Percentiles rank a stretch among this genome's conserved stretches.
Evolutionary conservation across 495 filamentous ascomycete species (phyloP).

Genomic region (Penicillium bialowiezense): DNA sequence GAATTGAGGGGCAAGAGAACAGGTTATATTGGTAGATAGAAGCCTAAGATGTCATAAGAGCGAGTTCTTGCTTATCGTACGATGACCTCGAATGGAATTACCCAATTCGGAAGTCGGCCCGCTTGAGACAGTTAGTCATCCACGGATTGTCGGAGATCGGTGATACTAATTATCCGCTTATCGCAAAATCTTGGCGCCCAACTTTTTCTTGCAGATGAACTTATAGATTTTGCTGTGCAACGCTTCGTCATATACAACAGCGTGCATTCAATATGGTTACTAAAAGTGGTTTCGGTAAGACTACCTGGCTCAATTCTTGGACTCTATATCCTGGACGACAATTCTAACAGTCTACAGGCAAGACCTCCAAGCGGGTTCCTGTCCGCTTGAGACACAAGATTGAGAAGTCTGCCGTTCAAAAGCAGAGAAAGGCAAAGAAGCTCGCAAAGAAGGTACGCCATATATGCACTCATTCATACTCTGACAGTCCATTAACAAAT

Average conservation of each 20-base stretch:
- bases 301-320: not conserved
- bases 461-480: not conserved
- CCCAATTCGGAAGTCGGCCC: conserved; percentile 13
- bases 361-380: conserved; percentile 87
- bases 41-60: not conserved
- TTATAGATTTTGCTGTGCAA: conserved; percentile 10
- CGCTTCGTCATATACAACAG: conserved; percentile 10
- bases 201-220: conserved; percentile 25
- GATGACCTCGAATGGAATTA: not conserved
- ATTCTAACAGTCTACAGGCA: conserved; percentile 55
- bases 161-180: conserved; percentile 37
- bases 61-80: conserved; percentile 4
- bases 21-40: not conserved
- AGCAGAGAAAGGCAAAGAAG: conserved; percentile 86
- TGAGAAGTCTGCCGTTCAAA: conserved; percentile 85
- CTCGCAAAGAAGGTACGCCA: conserved; percentile 69
- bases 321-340: not conserved
- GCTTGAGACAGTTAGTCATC: conserved; percentile 4
- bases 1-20: too few relatives aligned
- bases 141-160: conserved; percentile 35
- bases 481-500: conserved; percentile 1
- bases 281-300: conserved; percentile 44
- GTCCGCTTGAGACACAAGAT: conserved; percentile 93
- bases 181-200: conserved; percentile 44
- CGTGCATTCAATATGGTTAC: conserved; percentile 40